Percentiles rank a stretch among this genome's conserved stretches.
Evolutionary conservation across 1,139 yeast genomes (phyloP).

Genomic region (Geotrichum australiense): DNA sequence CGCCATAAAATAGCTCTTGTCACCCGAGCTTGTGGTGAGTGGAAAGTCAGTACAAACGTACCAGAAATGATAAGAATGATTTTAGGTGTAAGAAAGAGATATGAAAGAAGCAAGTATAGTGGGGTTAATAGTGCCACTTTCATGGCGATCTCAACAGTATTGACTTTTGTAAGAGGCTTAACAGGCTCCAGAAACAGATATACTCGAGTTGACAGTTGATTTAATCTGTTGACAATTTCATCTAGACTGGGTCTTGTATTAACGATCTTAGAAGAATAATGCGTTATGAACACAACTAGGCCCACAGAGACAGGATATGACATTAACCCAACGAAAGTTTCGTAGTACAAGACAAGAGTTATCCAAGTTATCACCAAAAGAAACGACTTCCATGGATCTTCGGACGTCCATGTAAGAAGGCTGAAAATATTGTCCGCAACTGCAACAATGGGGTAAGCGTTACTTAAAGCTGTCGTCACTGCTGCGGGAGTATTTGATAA

Average conservation of each 20-base stretch:
- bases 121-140: conserved; percentile 86
- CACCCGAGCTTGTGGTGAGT: conserved; percentile 77
- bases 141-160: conserved; percentile 43
- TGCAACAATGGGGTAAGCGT: conserved; percentile 75
- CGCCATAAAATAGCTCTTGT: conserved; percentile 81
- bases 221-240: conserved; percentile 75
- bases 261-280: neutral
- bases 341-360: conserved; percentile 64
- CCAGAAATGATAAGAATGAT: conserved; percentile 55
- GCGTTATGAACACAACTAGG: neutral
- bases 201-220: conserved; percentile 66
- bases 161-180: conserved; percentile 37
- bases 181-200: conserved; percentile 74
- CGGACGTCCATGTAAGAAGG: conserved; percentile 85
- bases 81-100: conserved; percentile 64
- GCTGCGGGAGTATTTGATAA: conserved; percentile 70
- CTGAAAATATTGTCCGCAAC: conserved; percentile 63
- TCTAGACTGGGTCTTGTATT: conserved; percentile 67
- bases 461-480: conserved; percentile 73
- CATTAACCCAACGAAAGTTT: conserved; percentile 57
- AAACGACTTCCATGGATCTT: conserved; percentile 71
- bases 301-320: conserved; percentile 50
- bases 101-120: conserved; percentile 61
- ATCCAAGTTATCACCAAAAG: conserved; percentile 53
- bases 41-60: conserved; percentile 65